Conservation (phyloP, 768 basidiomycete genomes). For the Nidularia sp. region DNA sequence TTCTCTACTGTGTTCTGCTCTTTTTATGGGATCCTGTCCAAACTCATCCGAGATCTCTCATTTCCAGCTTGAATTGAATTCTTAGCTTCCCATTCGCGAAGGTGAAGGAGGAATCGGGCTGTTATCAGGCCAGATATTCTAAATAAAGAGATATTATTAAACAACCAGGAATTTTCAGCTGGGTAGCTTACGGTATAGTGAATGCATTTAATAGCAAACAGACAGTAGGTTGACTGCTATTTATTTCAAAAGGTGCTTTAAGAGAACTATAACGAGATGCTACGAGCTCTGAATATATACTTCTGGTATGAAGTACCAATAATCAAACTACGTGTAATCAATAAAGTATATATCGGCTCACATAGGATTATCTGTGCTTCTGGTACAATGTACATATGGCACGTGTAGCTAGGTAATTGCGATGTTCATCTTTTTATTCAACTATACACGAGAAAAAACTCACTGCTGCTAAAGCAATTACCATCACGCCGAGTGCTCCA, state of each 20-base stretch:
- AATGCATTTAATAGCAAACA: not conserved
- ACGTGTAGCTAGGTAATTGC: not conserved
- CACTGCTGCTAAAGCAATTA: not conserved
- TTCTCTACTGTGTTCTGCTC: too few relatives aligned
- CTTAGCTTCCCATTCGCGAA: conserved; percentile 10
- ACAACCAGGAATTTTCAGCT: not conserved
- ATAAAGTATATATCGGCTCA: conserved; percentile 1
- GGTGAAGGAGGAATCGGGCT: conserved; percentile 16
- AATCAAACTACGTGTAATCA: not conserved
- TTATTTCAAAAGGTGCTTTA: not conserved
- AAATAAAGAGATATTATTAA: not conserved
- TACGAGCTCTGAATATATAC: not conserved
- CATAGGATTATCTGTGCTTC: conserved; percentile 5
- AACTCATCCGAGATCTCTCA: not conserved
- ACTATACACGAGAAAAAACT: not conserved
- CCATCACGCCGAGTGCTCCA: not conserved
- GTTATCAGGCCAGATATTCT: conserved; percentile 17
- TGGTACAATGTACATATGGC: conserved; percentile 4
- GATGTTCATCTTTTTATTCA: not conserved
- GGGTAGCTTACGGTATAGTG: not conserved
- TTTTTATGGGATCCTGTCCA: not conserved
- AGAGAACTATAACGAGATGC: not conserved
- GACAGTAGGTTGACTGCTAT: not conserved
- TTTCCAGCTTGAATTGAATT: not conserved
- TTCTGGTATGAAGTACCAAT: not conserved